These are phyloP conservation scores for Ophiorrhiza pumila DNA, from an alignment of 257 asterid genomes.

Conservation along the genomic window DNA sequence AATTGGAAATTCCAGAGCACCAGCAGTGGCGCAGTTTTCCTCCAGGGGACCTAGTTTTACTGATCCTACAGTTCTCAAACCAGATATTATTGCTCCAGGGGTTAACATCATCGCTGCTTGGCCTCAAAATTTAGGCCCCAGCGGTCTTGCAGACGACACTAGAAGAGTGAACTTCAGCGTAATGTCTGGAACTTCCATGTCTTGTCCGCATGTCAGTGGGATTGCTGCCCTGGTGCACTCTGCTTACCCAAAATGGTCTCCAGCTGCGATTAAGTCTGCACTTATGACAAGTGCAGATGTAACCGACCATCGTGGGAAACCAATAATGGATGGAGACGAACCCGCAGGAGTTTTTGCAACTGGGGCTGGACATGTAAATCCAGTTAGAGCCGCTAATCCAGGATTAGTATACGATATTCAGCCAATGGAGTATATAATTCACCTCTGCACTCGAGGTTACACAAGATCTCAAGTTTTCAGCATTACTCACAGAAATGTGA, in stretches of 20 bases:
- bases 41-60: conserved; percentile 85
- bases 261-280: conserved; percentile 78
- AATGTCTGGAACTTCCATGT: conserved; percentile 97
- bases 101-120: conserved; percentile 92
- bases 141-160: conserved; percentile 78
- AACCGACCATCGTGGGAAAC: conserved; percentile 55
- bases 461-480: conserved; percentile 56
- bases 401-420: conserved; percentile 71
- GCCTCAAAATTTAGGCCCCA: conserved; percentile 90
- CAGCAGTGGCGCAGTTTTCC: conserved; percentile 82
- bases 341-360: conserved; percentile 69
- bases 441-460: conserved; percentile 69
- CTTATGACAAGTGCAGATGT: conserved; percentile 83
- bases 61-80: conserved; percentile 79
- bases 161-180: conserved; percentile 87
- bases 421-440: conserved; percentile 60
- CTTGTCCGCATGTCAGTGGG: conserved; percentile 90
- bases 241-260: conserved; percentile 74
- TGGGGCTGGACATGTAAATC: conserved; percentile 90
- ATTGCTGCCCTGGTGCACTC: conserved; percentile 71
- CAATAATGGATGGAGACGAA: conserved; percentile 67
- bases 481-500: conserved; percentile 77
- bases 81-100: conserved; percentile 89
- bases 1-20: conserved; percentile 65
- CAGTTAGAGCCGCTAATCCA: conserved; percentile 66